Evolutionary conservation across 495 filamentous ascomycete genomes (phyloP), one percentile per base, ranked within the genome.

Genomic region (Aspergillus hancockii): DNA sequence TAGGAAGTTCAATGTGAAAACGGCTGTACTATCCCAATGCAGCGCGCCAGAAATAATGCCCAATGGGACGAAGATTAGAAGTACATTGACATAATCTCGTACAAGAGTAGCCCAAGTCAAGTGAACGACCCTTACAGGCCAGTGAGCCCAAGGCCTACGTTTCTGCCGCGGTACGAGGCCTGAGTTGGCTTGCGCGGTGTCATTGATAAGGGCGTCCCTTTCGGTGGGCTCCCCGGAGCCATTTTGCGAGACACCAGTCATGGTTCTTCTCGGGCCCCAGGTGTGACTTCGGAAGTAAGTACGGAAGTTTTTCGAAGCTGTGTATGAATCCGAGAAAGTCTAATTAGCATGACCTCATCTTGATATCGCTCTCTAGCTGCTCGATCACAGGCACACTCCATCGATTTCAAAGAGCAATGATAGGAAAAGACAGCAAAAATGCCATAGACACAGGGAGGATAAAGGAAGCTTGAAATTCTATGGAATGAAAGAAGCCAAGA

Each of bases 1-100:
- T 64, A 97, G 81, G 74, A 98, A 98, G 75, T 98, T 98, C 66
- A 97, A 78, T 10, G 86, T 74, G 68, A 98, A 98, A 36, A 95
- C 84, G 25, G 83, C 83, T 0, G 89, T 85, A 8, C 93, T 83
- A 66, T 86, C 81, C 89, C 90, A 91, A 38, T 81, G 74, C n/a
- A 86, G 67, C 3, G 75, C 77, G 31, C 91, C 93, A 21, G 91
- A 83, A 54, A 93, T 66, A 59, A 98, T 93, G 38, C 93, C 94
- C 54, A 95, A 67, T 7, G 94, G 94, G 9, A 98, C 94, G 67
- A 95, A 94, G 55, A 97, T 71, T 55, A 98, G 82, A 5, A 98
- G 79, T 28, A 94, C 61, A 69, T 97, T 98, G 70, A 94, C 87
- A 71, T 90, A 92, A 67, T 90, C 87, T 58, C 84, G 85, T 23